Evolutionary conservation across 2,329 filamentous ascomycete genomes (phyloP).

Genomic region (Aspergillus sclerotialis): DNA sequence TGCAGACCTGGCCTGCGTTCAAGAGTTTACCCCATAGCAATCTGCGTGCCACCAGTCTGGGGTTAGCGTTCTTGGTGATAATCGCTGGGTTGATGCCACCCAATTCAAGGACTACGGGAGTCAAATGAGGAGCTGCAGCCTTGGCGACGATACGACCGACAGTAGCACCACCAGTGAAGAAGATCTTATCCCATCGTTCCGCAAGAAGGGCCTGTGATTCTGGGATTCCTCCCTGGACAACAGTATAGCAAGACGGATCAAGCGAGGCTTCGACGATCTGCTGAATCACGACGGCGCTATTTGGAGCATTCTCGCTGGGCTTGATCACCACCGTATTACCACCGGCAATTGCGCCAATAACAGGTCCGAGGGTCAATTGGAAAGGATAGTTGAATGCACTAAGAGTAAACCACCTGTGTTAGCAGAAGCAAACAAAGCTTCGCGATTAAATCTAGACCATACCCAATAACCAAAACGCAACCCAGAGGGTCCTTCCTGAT

Average conservation of each 20-base stretch:
- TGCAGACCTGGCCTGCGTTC: constrained; percentile 85
- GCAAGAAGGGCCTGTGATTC: constrained; percentile 78
- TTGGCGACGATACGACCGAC: constrained; percentile 84
- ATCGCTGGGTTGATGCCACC: constrained; percentile 91
- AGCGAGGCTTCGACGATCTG: constrained; percentile 69
- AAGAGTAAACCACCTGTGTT: background rate
- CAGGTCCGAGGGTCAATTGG: constrained; percentile 67
- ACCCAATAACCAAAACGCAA: constrained; percentile 75
- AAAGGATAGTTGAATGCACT: constrained; percentile 90
- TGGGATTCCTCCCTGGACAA: constrained; percentile 72
- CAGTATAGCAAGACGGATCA: constrained; percentile 67
- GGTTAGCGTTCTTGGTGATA: constrained; percentile 74
- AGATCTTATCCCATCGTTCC: constrained; percentile 95
- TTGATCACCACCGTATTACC: constrained; percentile 88
- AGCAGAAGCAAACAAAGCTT: constrained; percentile 2
- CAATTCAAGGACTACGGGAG: constrained; percentile 81
- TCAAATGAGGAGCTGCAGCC: constrained; percentile 83
- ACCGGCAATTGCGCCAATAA: constrained; percentile 84
- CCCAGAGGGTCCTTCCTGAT: constrained; percentile 86
- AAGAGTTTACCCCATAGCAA: constrained; percentile 83
- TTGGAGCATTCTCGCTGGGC: constrained; percentile 75
- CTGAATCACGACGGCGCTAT: constrained; percentile 70
- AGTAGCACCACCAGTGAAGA: constrained; percentile 75
- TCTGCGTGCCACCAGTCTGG: constrained; percentile 71
- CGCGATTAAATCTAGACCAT: constrained; percentile 13